Percentiles rank a stretch among this genome's conserved stretches.
Conservation (phyloP, 495 filamentous ascomycete species). For the Neurospora sp. region DNA sequence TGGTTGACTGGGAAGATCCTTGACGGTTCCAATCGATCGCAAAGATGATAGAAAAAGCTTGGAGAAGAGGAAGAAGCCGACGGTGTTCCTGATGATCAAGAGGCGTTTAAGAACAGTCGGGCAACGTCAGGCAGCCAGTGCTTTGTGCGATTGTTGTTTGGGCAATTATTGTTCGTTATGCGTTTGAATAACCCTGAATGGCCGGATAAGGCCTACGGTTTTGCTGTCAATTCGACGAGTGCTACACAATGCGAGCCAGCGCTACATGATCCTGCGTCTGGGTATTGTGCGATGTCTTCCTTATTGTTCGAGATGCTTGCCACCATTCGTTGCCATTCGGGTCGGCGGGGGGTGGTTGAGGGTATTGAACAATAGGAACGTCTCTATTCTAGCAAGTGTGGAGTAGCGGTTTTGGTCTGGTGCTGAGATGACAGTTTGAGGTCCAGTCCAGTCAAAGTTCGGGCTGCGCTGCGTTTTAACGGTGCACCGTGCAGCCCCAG, state of each 20-base stretch:
- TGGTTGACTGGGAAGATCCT: not conserved
- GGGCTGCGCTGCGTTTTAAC: not conserved
- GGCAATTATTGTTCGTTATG: not conserved
- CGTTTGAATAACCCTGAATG: not conserved
- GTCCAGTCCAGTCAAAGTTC: not conserved
- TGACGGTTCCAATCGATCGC: not conserved
- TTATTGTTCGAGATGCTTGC: not conserved
- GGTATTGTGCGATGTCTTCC: not conserved
- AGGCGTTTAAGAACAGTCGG: slow-evolving; percentile 2
- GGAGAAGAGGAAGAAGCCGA: slow-evolving; percentile 1
- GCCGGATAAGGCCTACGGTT: not conserved
- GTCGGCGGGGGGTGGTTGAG: not conserved
- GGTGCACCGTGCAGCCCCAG: not conserved
- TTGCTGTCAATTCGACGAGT: not conserved
- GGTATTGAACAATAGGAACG: not conserved
- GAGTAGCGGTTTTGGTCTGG: not conserved
- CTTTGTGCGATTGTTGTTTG: slow-evolving; percentile 5
- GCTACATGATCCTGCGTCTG: not conserved
- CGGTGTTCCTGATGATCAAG: not conserved
- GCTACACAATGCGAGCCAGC: not conserved
- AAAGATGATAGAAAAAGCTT: not conserved
- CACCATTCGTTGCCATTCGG: not conserved
- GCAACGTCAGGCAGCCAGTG: slow-evolving; percentile 4
- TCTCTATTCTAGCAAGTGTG: not conserved
- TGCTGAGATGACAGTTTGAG: not conserved